Evolutionary conservation across 2,329 filamentous ascomycete genomes (phyloP), one percentile per base, ranked within the genome.

Genomic region (Fusarium goolgardi): DNA sequence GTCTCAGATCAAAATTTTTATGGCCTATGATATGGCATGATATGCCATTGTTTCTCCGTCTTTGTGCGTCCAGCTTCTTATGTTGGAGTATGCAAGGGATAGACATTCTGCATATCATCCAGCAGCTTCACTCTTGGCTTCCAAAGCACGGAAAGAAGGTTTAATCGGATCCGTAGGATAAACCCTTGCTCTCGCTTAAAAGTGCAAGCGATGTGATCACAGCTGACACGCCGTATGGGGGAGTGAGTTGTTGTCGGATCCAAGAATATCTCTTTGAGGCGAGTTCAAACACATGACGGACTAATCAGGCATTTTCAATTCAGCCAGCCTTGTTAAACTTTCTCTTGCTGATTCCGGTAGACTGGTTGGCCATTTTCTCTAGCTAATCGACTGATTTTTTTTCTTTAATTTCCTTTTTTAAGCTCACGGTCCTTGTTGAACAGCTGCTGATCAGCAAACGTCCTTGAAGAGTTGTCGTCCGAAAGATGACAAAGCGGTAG

Each of bases 311-410:
- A 66, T 40, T 50, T 56, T 37, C 37, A 41, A 45, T 46, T 65
- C 64, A 67, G 64, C 59, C 58, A 67, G 64, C 63, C 64, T 54
- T 45, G 40, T 63, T 27, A 31, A 61, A 41, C 47, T 58, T 69
- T 66, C 40, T 55, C 51, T 35, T 52, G 41, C 34, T 63, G 40
- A 27, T 27, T 55, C 51, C 59, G 59, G 55, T 16, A 49, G 20
- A 55, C 21, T 58, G 51, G 51, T 54, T 66, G 65, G 55, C 35
- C 41, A 31, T 31, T 23, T 20, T 13, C 34, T 67, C 12, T 34
- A 59, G 53, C 59, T 31, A 27, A 46, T 69, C 51, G 35, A 53
- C 52, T 69, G 43, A 69, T 66, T 10, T 50, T 10, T 50, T 13
- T 44, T 31, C 15, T 66, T 45, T 13, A 16, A 35, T 43, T 62